phyloP scores from a whole-genome alignment of 2,329 filamentous ascomycete genomes.

The Sporothrix euskadiensis region DNA sequence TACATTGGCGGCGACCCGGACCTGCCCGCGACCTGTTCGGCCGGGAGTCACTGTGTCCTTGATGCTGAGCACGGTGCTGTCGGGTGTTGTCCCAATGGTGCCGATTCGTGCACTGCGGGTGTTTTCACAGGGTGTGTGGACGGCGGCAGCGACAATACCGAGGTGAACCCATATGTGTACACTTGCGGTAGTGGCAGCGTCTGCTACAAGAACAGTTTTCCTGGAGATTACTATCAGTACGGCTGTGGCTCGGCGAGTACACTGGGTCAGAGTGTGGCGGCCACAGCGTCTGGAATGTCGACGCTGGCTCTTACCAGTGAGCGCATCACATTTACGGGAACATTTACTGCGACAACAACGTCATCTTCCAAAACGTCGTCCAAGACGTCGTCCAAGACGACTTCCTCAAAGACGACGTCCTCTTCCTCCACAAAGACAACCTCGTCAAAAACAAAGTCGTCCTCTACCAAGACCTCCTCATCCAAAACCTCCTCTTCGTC shows the following conservation, averaged over 20 bases:
- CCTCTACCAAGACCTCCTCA: neutral
- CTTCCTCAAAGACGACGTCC: neutral
- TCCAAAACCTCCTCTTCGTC: conserved; percentile 26
- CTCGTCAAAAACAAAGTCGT: neutral
- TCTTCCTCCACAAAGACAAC: neutral
- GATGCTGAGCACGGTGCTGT: conserved; percentile 42
- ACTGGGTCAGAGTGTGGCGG: conserved; percentile 52
- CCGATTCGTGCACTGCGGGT: conserved; percentile 52
- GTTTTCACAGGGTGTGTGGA: conserved; percentile 62
- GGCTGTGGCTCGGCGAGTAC: conserved; percentile 56
- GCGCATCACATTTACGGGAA: conserved; percentile 45
- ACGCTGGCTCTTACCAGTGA: conserved; percentile 44
- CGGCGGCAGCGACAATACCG: conserved; percentile 50
- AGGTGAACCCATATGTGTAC: conserved; percentile 57
- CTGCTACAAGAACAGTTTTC: conserved; percentile 58
- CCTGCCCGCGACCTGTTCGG: conserved; percentile 58
- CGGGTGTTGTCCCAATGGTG: conserved; percentile 51
- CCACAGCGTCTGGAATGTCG: conserved; percentile 48
- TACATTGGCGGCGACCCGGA: conserved; percentile 55
- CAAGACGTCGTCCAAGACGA: neutral
- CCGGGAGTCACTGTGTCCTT: conserved; percentile 60
- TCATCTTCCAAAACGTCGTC: conserved; percentile 30
- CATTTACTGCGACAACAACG: conserved; percentile 37
- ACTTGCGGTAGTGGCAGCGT: conserved; percentile 54
- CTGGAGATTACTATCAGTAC: conserved; percentile 57